phyloP scores from a whole-genome alignment of 2,329 filamentous ascomycete species.

The Aspergillus niger region DNA sequence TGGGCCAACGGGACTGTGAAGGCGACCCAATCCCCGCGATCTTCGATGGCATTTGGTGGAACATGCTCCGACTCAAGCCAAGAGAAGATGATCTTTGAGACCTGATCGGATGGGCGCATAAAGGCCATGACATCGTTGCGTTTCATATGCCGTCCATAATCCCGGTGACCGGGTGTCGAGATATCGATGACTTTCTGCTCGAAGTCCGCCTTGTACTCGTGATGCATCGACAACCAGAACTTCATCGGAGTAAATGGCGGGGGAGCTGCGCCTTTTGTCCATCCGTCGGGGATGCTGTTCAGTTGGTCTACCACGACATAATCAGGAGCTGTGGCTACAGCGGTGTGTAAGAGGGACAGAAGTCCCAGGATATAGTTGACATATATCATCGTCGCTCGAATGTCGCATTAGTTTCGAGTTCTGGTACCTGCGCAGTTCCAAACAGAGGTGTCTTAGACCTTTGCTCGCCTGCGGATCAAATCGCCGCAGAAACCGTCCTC shows the following conservation, averaged over 20 bases:
- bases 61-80: constrained; percentile 61
- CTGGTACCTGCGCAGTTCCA: background rate
- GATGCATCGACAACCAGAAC: constrained; percentile 53
- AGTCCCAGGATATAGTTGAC: constrained; percentile 8
- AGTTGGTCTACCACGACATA: constrained; percentile 35
- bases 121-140: constrained; percentile 60
- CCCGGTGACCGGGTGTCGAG: constrained; percentile 60
- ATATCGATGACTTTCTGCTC: constrained; percentile 63
- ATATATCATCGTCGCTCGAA: constrained; percentile 10
- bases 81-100: constrained; percentile 51
- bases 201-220: constrained; percentile 54
- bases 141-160: constrained; percentile 65
- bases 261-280: constrained; percentile 32
- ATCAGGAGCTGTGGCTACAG: constrained; percentile 3
- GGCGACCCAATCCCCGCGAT: constrained; percentile 63
- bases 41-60: constrained; percentile 46
- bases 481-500: background rate
- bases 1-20: constrained; percentile 46
- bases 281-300: constrained; percentile 34
- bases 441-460: too few relatives aligned
- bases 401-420: background rate
- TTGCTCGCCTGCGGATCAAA: background rate
- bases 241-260: constrained; percentile 45
- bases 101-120: constrained; percentile 54
- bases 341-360: constrained; percentile 14